Percentiles rank a stretch among this genome's conserved stretches.
Evolutionary conservation across 116 monocot species (phyloP).

Genomic region (Iris pallida): DNA sequence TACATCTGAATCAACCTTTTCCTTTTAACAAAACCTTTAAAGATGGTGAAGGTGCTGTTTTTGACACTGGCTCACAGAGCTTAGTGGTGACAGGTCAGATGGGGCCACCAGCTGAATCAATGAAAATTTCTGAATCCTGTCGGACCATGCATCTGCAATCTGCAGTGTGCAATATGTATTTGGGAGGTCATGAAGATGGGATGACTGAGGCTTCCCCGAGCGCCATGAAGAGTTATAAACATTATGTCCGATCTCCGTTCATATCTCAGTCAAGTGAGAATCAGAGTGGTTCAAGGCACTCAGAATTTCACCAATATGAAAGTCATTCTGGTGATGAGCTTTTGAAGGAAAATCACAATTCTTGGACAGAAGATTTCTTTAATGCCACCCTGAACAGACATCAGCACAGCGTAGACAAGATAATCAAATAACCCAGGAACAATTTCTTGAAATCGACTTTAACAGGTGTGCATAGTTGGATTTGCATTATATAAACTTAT

Average conservation of each 20-base stretch:
- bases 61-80: background rate
- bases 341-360: background rate
- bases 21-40: background rate
- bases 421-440: background rate
- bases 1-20: background rate
- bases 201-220: background rate
- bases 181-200: background rate
- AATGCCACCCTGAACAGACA: conserved; percentile 1
- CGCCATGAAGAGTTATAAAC: conserved; percentile 1
- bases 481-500: conserved; percentile 11
- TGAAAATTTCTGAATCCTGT: background rate
- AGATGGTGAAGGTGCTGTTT: background rate
- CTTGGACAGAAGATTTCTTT: background rate
- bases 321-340: background rate
- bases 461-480: background rate
- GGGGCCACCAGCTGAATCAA: background rate
- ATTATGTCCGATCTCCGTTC: too few relatives aligned
- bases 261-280: too few relatives aligned
- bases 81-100: background rate
- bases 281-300: too few relatives aligned
- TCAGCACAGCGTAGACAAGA: background rate
- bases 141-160: background rate
- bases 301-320: background rate
- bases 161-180: background rate
- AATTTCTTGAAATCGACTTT: background rate